Conservation (phyloP, 345 rosid species). For the Mangifera indica region DNA sequence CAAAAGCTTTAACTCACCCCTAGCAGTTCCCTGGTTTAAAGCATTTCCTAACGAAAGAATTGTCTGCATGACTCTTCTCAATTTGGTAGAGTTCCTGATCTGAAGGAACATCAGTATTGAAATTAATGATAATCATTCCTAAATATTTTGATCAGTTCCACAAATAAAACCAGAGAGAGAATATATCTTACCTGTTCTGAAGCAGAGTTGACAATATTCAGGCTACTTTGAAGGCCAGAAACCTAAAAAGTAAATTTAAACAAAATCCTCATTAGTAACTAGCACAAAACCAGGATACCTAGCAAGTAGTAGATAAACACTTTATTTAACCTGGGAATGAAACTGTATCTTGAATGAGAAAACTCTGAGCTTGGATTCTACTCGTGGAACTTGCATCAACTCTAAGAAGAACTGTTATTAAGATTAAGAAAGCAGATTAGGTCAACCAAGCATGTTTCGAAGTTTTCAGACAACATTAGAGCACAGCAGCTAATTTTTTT, state of each 20-base stretch:
- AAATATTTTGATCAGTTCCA: conserved; percentile 9
- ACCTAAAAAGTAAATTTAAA: conserved; percentile 41
- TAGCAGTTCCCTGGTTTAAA: conserved; percentile 91
- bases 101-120: conserved; percentile 29
- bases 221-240: conserved; percentile 71
- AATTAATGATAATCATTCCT: neutral
- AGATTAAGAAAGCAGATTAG: conserved; percentile 25
- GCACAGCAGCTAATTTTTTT: neutral
- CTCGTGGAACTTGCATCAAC: conserved; percentile 87
- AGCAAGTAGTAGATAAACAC: conserved; percentile 9
- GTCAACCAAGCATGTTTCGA: neutral
- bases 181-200: conserved; percentile 68
- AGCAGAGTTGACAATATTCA: conserved; percentile 66
- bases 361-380: conserved; percentile 88
- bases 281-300: conserved; percentile 11
- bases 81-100: conserved; percentile 64
- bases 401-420: conserved; percentile 78
- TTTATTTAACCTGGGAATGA: conserved; percentile 56
- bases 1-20: conserved; percentile 60
- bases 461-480: neutral
- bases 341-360: conserved; percentile 93
- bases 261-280: conserved; percentile 21
- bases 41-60: conserved; percentile 93
- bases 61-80: conserved; percentile 94
- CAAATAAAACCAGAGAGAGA: conserved; percentile 6